Conservation (phyloP, 495 filamentous ascomycete species). For the Sabuloglossum arenarium region DNA sequence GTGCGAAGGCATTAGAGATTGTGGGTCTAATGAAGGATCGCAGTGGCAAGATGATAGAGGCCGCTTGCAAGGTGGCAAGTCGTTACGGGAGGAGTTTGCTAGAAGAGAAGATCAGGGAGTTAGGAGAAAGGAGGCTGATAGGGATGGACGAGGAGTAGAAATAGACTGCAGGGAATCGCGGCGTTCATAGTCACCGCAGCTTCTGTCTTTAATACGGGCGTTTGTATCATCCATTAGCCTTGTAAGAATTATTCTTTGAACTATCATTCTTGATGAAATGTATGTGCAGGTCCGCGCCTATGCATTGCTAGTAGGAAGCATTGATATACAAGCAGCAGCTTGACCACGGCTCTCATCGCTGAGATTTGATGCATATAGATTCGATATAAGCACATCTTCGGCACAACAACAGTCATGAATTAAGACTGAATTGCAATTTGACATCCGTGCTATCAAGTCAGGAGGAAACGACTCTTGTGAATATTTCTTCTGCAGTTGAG, state of each 20-base stretch:
- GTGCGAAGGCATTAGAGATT: slow-evolving; percentile 83
- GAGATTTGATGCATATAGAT: background rate
- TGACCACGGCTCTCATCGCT: background rate
- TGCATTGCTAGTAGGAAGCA: background rate
- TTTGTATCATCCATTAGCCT: background rate
- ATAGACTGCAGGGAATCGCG: background rate
- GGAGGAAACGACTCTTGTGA: background rate
- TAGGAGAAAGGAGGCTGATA: slow-evolving; percentile 42
- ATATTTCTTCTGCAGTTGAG: background rate
- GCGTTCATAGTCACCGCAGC: background rate
- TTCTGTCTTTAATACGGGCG: background rate
- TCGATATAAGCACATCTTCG: slow-evolving; percentile 60
- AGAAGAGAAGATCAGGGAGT: slow-evolving; percentile 67
- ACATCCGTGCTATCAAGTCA: slow-evolving; percentile 68
- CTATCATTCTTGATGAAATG: background rate
- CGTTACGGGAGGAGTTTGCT: slow-evolving; percentile 56
- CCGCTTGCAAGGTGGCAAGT: slow-evolving; percentile 63
- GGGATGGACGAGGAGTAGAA: slow-evolving; percentile 30
- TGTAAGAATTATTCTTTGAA: background rate
- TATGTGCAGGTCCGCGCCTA: background rate
- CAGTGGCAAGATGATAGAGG: slow-evolving; percentile 67
- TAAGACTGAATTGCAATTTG: slow-evolving; percentile 85
- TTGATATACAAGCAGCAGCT: background rate
- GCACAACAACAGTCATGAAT: slow-evolving; percentile 77
- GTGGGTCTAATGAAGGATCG: slow-evolving; percentile 59